Conservation (phyloP, 257 asterid species). For the Gardenia jasminoides region DNA sequence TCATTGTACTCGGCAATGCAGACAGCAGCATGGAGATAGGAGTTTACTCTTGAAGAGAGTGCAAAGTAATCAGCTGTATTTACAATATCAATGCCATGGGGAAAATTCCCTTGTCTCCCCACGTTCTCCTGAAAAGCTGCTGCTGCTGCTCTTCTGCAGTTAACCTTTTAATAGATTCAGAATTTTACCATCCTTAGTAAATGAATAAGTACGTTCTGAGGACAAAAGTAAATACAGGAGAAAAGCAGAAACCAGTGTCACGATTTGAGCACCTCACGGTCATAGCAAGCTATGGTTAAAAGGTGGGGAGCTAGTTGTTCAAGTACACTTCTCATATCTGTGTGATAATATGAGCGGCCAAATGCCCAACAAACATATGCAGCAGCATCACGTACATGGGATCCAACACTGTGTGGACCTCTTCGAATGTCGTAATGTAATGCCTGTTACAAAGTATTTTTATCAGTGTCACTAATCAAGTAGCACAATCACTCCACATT, state of each 20-base stretch:
- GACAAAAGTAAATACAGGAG: not conserved
- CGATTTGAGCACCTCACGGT: slow-evolving; percentile 78
- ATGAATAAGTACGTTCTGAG: slow-evolving; percentile 14
- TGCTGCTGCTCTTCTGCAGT: slow-evolving; percentile 99
- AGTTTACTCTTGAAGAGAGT: slow-evolving; percentile 82
- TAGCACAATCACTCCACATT: not conserved
- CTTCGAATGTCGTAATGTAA: slow-evolving; percentile 94
- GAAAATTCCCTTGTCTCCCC: slow-evolving; percentile 91
- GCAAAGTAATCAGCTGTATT: slow-evolving; percentile 95
- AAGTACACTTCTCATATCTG: slow-evolving; percentile 80
- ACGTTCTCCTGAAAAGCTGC: slow-evolving; percentile 99
- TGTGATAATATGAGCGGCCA: slow-evolving; percentile 83
- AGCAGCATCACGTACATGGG: slow-evolving; percentile 99
- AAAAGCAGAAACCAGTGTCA: slow-evolving; percentile 10
- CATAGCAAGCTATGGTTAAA: slow-evolving; percentile 87
- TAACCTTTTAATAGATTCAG: slow-evolving; percentile 60
- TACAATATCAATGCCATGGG: slow-evolving; percentile 90
- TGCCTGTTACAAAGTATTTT: slow-evolving; percentile 49
- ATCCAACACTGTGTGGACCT: slow-evolving; percentile 99
- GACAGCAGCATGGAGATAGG: slow-evolving; percentile 85
- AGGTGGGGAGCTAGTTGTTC: slow-evolving; percentile 91
- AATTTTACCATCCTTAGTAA: slow-evolving; percentile 27
- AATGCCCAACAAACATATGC: slow-evolving; percentile 99
- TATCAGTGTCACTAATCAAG: not conserved
- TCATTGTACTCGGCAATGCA: slow-evolving; percentile 80